Base-by-base conservation (phyloP, 306 rosid genomes). In the Clitoria ternatea region DNA sequence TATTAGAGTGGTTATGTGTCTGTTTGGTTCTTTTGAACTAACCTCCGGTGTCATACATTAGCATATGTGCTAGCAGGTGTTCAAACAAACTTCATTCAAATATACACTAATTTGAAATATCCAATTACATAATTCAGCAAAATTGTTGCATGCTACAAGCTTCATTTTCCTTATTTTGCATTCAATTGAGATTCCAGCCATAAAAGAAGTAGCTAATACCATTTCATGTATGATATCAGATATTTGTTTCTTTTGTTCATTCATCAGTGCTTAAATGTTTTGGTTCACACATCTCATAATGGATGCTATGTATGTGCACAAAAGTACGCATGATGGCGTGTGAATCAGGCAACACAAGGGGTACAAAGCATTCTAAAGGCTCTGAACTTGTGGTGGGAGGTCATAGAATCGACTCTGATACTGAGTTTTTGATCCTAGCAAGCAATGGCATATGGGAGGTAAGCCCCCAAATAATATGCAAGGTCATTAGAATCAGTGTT, bases 361-460 rank as follows among this genome's bases (percentile, higher is more conserved):
- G 76, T 36, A 24, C 69, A 59, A 78, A 40, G 74, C 62, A 35
- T 18, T 32, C 69, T 1, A 84, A 52, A 64, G 45, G 82, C 66
- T 79, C 90, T 14, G 93, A 90, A 48, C 75, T 92, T 63, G 82
- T 84, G 22, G 67, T 90, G 48, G 88, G 85, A 69, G 48, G 47
- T 17, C 85, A 88, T 48, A 82, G 79, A 72, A 72, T 90, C 6
- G 81, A 86, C 32, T 42, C 80, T 2, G 79, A 66, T 30, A 90
- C 85, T 32, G 97, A 92, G 37, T 92, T 92, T 72, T 68, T 92
- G 49, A 84, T 92, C 69, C 75, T 92, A 45, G 98, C 87, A 69
- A 90, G 91, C 84, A 45, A 20, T 43, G 98, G 93, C 57, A 86
- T 92, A 74, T 92, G 97, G 98, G 91, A 92, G 90, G 98, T 88